Evolutionary conservation across 192 early-diverging fungal species (phyloP), one percentile per base, ranked within the genome.

Genomic region (Helicostylum pulchrum): DNA sequence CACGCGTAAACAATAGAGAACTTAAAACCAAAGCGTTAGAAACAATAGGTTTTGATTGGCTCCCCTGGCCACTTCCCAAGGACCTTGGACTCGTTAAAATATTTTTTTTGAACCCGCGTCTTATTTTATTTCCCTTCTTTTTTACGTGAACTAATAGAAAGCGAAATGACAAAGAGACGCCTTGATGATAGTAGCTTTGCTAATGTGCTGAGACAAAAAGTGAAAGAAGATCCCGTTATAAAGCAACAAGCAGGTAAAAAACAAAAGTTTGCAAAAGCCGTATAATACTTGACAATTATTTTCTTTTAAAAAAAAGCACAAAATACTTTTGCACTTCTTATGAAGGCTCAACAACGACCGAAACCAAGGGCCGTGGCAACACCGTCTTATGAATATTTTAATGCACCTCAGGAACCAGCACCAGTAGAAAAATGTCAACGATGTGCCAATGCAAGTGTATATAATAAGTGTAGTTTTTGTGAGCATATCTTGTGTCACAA

Each of bases 191-290:
- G 30, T 26, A 60, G 62, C 6, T 26, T 68, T 26, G 60, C 53
- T 12, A 68, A 68, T 68, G 59, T 62, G 2, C 39, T 68, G 31
- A 51, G 46, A 21, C 67, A 68, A 54, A 62, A 62, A 26, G 52
- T 30, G 0, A 68, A 68, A 23, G 26, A 52, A 21, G 67, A 68
- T 48, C 43, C 36, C 9, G 6, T 45, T 17, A 11, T 36, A 11
- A 52, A 68, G 14, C 31, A 53, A 4, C 7, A 56, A 4, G 21
- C 47, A 21, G 67, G 67, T 68, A 68, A 55, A 19, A 11, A 20
- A 9, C 12, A 39, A 62, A 26, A 21, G 9, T 7, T 34, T 12
- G n/a, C 26, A 26, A 26, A 26, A 26, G 26, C 26, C 0, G 26
- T 26, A 26, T 26, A 26, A 26, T 26, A 26, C 2, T 26, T 26